Conservation (phyloP, 2,329 filamentous ascomycete species). For the Colletotrichum magnum region DNA sequence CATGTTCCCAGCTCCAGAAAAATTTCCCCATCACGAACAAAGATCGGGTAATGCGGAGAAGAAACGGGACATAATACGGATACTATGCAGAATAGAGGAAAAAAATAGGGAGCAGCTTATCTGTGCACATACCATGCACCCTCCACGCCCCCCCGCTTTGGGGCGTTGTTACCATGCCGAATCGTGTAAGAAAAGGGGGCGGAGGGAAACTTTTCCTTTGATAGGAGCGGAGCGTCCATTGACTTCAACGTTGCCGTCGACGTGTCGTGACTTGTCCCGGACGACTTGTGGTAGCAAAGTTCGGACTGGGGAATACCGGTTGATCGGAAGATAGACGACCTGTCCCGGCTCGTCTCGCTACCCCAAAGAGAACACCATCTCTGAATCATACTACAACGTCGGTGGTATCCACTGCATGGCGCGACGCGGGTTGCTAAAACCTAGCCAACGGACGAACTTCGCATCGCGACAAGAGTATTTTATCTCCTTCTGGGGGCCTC, state of each 20-base stretch:
- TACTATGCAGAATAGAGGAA: too few species aligned
- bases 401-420: too few species aligned
- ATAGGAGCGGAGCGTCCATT: constrained; percentile 15
- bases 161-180: constrained; percentile 22
- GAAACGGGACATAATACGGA: too few species aligned
- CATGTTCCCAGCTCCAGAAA: constrained; percentile 4
- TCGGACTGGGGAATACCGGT: background rate
- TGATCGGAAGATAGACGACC: background rate
- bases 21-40: background rate
- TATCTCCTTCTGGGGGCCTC: too few species aligned
- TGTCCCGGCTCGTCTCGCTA: too few species aligned
- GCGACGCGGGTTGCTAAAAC: too few species aligned
- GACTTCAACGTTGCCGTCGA: constrained; percentile 24
- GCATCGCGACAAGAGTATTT: too few species aligned
- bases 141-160: constrained; percentile 4
- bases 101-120: constrained; percentile 17
- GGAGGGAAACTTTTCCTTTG: constrained; percentile 14
- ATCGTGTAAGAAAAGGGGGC: constrained; percentile 21
- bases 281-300: background rate
- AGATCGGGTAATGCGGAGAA: constrained; percentile 32
- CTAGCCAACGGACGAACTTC: too few species aligned
- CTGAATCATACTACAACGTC: too few species aligned
- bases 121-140: background rate
- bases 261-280: constrained; percentile 3
- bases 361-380: too few species aligned